These are phyloP conservation scores for Phaseolus lunatus DNA, from an alignment of 306 rosid species.

Conservation along the genomic window DNA sequence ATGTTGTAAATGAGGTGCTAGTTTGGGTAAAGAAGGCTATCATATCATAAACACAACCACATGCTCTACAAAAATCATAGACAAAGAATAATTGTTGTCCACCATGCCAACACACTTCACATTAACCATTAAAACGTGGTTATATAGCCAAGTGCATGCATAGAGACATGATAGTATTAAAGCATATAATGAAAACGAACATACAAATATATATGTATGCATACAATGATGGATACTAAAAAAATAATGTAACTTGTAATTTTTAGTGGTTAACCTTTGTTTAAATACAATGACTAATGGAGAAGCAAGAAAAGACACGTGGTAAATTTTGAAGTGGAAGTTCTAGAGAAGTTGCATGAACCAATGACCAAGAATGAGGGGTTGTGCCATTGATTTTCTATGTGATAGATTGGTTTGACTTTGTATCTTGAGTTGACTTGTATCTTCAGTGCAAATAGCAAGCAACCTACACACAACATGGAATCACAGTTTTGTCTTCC, in stretches of 20 bases:
- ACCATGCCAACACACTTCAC: constrained; percentile 46
- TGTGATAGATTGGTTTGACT: constrained; percentile 46
- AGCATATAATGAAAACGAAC: constrained; percentile 12
- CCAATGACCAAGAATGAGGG: constrained; percentile 4
- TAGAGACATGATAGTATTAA: constrained; percentile 10
- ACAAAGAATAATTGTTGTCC: constrained; percentile 49
- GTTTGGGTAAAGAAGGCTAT: constrained; percentile 41
- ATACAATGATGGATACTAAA: background rate
- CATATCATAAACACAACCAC: constrained; percentile 46
- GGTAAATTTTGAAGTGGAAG: too few relatives aligned
- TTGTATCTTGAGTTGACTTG: too few relatives aligned
- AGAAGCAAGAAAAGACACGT: too few relatives aligned
- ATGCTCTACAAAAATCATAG: constrained; percentile 43
- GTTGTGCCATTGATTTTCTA: constrained; percentile 42
- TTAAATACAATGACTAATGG: too few relatives aligned
- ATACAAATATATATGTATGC: constrained; percentile 11
- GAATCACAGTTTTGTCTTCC: constrained; percentile 23
- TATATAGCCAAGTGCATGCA: constrained; percentile 46
- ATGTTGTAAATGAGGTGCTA: constrained; percentile 34
- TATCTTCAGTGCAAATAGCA: constrained; percentile 54
- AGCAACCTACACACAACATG: constrained; percentile 45
- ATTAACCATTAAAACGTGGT: constrained; percentile 37
- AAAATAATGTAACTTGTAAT: too few relatives aligned
- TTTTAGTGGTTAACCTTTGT: too few relatives aligned
- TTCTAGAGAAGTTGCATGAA: background rate